A percentile compares a stretch with the other conserved stretches of the same genome.
These are phyloP conservation scores for Mortierella sp. DNA, from an alignment of 371 early-diverging fungal species.

Conservation along the genomic window DNA sequence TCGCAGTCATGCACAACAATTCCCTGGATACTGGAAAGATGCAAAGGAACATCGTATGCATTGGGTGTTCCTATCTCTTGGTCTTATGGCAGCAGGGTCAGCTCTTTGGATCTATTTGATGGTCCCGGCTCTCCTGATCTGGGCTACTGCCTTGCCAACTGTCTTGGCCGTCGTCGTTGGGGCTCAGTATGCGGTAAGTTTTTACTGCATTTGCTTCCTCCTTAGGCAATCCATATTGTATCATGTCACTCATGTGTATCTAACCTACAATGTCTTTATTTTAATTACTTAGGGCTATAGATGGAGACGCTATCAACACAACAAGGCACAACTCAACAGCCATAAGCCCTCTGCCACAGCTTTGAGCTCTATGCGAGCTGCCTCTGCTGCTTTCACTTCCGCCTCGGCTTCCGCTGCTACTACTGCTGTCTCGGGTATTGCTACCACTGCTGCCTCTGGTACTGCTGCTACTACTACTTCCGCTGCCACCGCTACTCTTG, in stretches of 20 bases:
- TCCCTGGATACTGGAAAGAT: conserved; percentile 47
- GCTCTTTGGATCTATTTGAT: conserved; percentile 15
- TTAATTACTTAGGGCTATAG: conserved; percentile 25
- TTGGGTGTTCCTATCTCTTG: conserved; percentile 31
- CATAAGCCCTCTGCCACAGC: conserved; percentile 15
- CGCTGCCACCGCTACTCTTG: neutral
- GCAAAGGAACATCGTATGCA: conserved; percentile 32
- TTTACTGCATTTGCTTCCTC: neutral
- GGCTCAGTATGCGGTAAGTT: conserved; percentile 38
- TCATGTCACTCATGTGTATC: too few species aligned
- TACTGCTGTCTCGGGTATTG: too few species aligned
- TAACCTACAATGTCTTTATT: neutral
- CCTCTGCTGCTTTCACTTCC: conserved; percentile 13
- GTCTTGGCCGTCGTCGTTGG: conserved; percentile 13
- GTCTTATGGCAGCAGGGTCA: conserved; percentile 11
- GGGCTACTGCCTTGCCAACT: conserved; percentile 22
- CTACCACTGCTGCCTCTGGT: conserved; percentile 10
- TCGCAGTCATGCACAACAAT: neutral
- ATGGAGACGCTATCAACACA: conserved; percentile 33
- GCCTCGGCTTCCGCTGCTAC: neutral
- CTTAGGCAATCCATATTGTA: too few species aligned
- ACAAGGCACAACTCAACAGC: conserved; percentile 10
- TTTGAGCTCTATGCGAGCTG: conserved; percentile 24
- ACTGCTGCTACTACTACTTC: neutral
- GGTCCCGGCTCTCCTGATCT: conserved; percentile 24